Base-by-base conservation (phyloP, 2,329 filamentous ascomycete genomes). In the Corniculantispora saksenae region DNA sequence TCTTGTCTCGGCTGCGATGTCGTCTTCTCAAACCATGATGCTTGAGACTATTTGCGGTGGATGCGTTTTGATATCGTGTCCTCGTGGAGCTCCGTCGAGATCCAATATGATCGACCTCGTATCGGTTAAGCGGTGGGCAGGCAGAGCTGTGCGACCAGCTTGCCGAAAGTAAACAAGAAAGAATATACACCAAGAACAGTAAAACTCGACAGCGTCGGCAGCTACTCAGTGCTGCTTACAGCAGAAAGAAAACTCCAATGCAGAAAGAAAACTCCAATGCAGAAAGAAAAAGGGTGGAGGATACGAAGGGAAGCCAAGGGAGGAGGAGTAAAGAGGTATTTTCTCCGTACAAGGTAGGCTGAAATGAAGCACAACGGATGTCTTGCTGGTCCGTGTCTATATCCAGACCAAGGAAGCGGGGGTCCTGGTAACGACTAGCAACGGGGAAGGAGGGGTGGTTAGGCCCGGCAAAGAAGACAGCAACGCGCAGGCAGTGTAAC, bases 371-470 rank as follows among this genome's bases (percentile, higher is more conserved):
- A 54, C 48, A 32, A 62, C 3, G 10, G 9, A 12, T 45, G 59
- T 62, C 59, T 62, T 35, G 50, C 59, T 38, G 35, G 48, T 47
- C 48, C 35, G 59, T 40, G 23, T 63, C 50, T 56, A 56, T 55
- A 61, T 54, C 25, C 61, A 47, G 61, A 19, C 51, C 40, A 50
- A 38, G 51, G 40, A 63, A 63, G 61, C 40, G 61, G 61, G 59
- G 61, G 29, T 56, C 50, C 40, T 35, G 61, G 61, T 63, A 63
- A 63, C 61, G 15, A 63, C 35, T 63, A 48, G 61, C 61, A 63
- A 63, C 61, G 27, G 29, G 29, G 51, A 38, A 38, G 48, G 59
- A 55, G 59, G 50, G 50, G n/a, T 23, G 47, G 32, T 9, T 13
- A 47, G 27, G 17, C 32, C 50, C 12, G 25, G 35, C 13, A 10